Percentiles rank a stretch among this genome's conserved stretches.
Conservation (phyloP, 2,329 filamentous ascomycete species). For the Venturia asperata region DNA sequence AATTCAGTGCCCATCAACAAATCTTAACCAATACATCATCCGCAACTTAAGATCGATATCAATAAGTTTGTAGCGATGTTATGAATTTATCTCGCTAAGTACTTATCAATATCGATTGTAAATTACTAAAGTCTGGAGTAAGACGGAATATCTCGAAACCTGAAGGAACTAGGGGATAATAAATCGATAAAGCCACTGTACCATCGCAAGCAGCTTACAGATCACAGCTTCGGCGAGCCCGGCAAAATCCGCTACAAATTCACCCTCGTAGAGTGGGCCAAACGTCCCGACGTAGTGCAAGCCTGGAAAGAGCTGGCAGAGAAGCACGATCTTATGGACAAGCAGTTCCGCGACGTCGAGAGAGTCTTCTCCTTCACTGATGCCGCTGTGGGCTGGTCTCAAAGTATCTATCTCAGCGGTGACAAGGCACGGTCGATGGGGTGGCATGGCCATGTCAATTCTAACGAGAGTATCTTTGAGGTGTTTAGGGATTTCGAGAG, state of each 20-base stretch:
- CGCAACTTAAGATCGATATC: too few relatives aligned
- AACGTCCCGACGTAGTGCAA: conserved; percentile 36
- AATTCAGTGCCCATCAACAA: too few relatives aligned
- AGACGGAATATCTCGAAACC: too few relatives aligned
- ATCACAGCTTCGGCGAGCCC: conserved; percentile 39
- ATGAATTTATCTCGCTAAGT: too few relatives aligned
- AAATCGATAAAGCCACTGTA: too few relatives aligned
- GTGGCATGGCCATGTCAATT: conserved; percentile 43
- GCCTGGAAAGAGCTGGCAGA: conserved; percentile 42
- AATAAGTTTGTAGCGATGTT: too few relatives aligned
- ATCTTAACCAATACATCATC: too few relatives aligned
- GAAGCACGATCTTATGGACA: conserved; percentile 36
- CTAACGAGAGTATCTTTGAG: conserved; percentile 37
- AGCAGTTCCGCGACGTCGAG: conserved; percentile 39
- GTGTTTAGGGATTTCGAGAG: conserved; percentile 38
- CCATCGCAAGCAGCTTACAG: neutral
- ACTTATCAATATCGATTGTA: too few relatives aligned
- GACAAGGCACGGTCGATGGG: conserved; percentile 42
- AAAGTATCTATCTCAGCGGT: conserved; percentile 32
- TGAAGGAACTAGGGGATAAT: too few relatives aligned
- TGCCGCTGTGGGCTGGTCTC: conserved; percentile 31
- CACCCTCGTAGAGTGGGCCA: conserved; percentile 42
- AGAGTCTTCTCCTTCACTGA: conserved; percentile 43
- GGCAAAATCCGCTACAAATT: conserved; percentile 35
- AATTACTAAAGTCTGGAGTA: too few relatives aligned